phyloP scores from a whole-genome alignment of 345 rosid genomes.

The Arabis hirsuta region DNA sequence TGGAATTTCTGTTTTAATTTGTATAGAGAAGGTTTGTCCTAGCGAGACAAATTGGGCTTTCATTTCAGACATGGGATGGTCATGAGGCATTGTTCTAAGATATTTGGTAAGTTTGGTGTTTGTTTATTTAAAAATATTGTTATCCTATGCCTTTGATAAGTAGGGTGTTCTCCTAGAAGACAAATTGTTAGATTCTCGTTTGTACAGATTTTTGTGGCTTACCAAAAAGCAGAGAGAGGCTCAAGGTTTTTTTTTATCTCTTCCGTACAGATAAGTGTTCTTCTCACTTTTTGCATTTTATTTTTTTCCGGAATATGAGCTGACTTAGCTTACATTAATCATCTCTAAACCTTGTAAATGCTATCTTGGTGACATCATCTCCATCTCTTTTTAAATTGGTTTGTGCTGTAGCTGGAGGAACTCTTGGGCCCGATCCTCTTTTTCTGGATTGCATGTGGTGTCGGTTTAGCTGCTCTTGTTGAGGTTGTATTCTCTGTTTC shows the following conservation, averaged over 20 bases:
- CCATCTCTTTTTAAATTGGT: too few relatives aligned
- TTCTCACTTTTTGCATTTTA: background rate
- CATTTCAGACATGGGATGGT: too few relatives aligned
- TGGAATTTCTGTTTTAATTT: too few relatives aligned
- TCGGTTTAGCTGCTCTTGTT: conserved; percentile 80
- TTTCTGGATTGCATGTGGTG: conserved; percentile 85
- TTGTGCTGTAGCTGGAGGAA: conserved; percentile 55
- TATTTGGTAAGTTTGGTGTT: too few relatives aligned
- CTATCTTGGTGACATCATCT: conserved; percentile 20
- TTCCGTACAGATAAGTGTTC: conserved; percentile 6
- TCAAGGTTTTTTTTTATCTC: conserved; percentile 56
- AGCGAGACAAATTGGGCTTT: too few relatives aligned
- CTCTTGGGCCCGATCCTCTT: conserved; percentile 77
- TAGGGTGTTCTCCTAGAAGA: too few relatives aligned
- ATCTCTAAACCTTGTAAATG: conserved; percentile 21
- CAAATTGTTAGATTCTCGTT: too few relatives aligned
- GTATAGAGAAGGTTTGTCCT: too few relatives aligned
- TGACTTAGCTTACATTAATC: background rate
- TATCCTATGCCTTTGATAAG: too few relatives aligned
- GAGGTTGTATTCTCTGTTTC: conserved; percentile 55
- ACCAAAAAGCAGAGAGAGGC: conserved; percentile 30
- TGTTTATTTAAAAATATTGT: too few relatives aligned
- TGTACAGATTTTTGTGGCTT: too few relatives aligned
- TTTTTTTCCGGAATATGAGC: background rate
- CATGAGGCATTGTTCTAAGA: too few relatives aligned